Evolutionary conservation across 2,329 filamentous ascomycete genomes (phyloP).

Genomic region (Meredithiella fracta): DNA sequence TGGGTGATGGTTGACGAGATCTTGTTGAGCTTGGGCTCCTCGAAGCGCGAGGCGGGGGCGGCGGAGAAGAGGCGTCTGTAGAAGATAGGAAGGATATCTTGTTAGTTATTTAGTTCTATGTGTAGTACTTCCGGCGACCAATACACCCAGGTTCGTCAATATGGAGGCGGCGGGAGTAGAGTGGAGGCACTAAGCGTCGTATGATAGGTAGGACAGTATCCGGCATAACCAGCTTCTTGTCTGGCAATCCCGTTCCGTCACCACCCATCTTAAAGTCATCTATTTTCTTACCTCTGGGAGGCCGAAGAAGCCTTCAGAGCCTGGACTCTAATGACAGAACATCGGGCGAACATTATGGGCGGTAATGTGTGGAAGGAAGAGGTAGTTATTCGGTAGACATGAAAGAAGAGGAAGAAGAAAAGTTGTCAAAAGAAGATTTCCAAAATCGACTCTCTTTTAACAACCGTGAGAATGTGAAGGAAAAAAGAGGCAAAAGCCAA

Average conservation of each 20-base stretch:
- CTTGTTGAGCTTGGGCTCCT: constrained; percentile 51
- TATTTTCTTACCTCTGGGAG: constrained; percentile 9
- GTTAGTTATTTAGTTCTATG: neutral
- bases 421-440: neutral
- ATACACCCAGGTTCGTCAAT: too few relatives aligned
- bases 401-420: too few relatives aligned
- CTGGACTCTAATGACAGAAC: constrained; percentile 16
- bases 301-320: constrained; percentile 16
- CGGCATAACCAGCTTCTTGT: too few relatives aligned
- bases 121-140: neutral
- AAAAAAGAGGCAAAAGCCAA: neutral
- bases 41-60: constrained; percentile 30
- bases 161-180: too few relatives aligned
- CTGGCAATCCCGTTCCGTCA: too few relatives aligned
- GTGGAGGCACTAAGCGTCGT: too few relatives aligned
- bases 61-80: constrained; percentile 34
- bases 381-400: neutral
- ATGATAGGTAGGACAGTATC: too few relatives aligned
- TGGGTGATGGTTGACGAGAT: constrained; percentile 77
- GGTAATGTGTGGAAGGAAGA: constrained; percentile 4
- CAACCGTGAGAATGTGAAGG: constrained; percentile 1
- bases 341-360: constrained; percentile 17
- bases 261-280: too few relatives aligned
- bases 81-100: neutral
- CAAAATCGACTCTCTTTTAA: neutral